A percentile compares a stretch with the other conserved stretches of the same genome.
Conservation (phyloP, 2,329 filamentous ascomycete genomes). For the Xylaria hypoxylon region DNA sequence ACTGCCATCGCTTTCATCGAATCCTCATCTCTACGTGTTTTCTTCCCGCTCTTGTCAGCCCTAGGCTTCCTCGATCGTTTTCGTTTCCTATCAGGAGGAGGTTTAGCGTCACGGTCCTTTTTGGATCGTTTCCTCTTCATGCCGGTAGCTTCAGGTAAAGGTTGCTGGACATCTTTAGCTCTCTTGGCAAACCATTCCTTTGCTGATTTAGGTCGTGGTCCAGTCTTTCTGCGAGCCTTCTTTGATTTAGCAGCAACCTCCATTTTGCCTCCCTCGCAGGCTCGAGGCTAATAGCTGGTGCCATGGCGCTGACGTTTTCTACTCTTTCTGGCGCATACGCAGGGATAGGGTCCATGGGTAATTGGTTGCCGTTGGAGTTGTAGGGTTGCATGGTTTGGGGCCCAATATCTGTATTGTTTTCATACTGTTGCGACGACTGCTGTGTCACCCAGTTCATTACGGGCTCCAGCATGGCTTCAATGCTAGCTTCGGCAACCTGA, state of each 20-base stretch:
- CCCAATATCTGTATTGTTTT: background rate
- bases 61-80: background rate
- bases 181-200: conserved; percentile 30
- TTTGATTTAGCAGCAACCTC: background rate
- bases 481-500: background rate
- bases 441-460: background rate
- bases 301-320: too few species aligned
- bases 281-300: background rate
- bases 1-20: conserved; percentile 11
- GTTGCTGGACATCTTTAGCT: background rate
- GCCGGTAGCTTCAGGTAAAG: background rate
- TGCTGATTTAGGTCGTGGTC: conserved; percentile 16
- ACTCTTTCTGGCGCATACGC: too few species aligned
- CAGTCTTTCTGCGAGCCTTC: conserved; percentile 1
- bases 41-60: background rate
- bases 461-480: background rate
- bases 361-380: background rate
- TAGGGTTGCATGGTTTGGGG: background rate
- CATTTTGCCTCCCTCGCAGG: background rate
- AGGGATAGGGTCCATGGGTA: background rate
- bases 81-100: background rate
- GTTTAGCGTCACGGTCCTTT: background rate
- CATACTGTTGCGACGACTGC: too few species aligned
- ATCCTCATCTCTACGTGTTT: background rate
- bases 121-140: conserved; percentile 26